Conservation (phyloP, 169 alveolate species). For the Theileria sp. region DNA sequence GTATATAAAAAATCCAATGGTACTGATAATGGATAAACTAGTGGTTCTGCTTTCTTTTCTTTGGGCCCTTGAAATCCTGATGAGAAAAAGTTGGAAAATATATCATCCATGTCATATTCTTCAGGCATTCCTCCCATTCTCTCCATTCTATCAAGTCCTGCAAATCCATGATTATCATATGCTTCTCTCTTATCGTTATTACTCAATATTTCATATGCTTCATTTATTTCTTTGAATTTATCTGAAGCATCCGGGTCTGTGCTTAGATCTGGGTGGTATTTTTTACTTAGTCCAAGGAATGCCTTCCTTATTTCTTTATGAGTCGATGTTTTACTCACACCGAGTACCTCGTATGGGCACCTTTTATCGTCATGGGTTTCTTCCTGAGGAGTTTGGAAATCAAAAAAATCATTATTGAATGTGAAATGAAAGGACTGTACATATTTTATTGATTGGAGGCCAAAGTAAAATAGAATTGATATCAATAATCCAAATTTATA, state of each 20-base stretch:
- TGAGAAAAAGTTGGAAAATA: slow-evolving; percentile 68
- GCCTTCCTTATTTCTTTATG: slow-evolving; percentile 89
- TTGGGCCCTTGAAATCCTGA: slow-evolving; percentile 68
- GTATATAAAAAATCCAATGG: slow-evolving; percentile 75
- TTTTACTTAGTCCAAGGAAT: slow-evolving; percentile 76
- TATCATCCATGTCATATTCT: slow-evolving; percentile 62
- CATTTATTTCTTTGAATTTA: slow-evolving; percentile 84
- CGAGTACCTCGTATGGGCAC: slow-evolving; percentile 69
- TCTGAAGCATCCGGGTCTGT: slow-evolving; percentile 81
- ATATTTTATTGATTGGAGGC: not conserved
- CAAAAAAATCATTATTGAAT: slow-evolving; percentile 23
- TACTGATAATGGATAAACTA: slow-evolving; percentile 67
- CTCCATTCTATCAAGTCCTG: slow-evolving; percentile 76
- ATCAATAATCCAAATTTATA: slow-evolving; percentile 3
- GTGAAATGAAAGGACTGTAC: not conserved
- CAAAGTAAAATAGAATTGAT: not conserved
- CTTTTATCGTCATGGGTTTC: slow-evolving; percentile 17
- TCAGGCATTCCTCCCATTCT: slow-evolving; percentile 61
- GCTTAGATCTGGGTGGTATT: slow-evolving; percentile 89
- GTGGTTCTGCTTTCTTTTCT: slow-evolving; percentile 72
- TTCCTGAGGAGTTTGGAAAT: not conserved
- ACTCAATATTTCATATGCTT: slow-evolving; percentile 88
- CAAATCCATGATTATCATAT: slow-evolving; percentile 88
- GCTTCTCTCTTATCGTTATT: slow-evolving; percentile 84
- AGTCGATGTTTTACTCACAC: slow-evolving; percentile 74